Base-by-base conservation (phyloP, 208 protist genomes). In the Balamuthia mandrillaris region DNA sequence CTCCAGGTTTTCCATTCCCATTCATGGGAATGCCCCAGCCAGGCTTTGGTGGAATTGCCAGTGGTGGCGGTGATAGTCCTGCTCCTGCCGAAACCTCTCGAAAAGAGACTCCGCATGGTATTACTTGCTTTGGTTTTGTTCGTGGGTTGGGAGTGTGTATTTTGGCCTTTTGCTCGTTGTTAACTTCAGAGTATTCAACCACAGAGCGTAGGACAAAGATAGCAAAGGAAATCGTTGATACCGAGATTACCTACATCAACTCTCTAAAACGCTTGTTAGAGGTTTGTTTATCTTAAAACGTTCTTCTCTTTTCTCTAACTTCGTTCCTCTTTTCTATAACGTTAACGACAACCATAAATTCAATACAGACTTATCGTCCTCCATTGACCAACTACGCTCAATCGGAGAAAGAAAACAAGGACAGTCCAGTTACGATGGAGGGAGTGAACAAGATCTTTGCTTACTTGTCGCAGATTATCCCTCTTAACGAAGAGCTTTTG, bases 141-240 rank as follows among this genome's bases (percentile, higher is more conserved):
- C n/a, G n/a, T n/a, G n/a, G n/a, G n/a, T n/a, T n/a, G n/a, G n/a
- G n/a, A n/a, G n/a, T n/a, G n/a, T n/a, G n/a, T n/a, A n/a, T n/a
- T n/a, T n/a, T n/a, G n/a, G n/a, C n/a, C n/a, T n/a, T n/a, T n/a
- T n/a, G n/a, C n/a, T n/a, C n/a, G n/a, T n/a, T n/a, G n/a, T n/a
- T n/a, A n/a, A n/a, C n/a, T n/a, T n/a, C n/a, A n/a, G n/a, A n/a
- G n/a, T n/a, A n/a, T n/a, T 45, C 12, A 49, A 9, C 27, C 41
- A 5, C 65, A 83, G 75, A 83, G 75, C 51, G 75, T 27, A 61
- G 75, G 66, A 68, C 75, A 18, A 83, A 83, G 75, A 68, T 83
- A 24, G 27, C 75, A 12, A 83, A 83, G 14, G 75, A 83, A 37
- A 83, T 83, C 75, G 66, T 83, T 44, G 75, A 83, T 21, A 83